phyloP scores from a whole-genome alignment of 345 rosid genomes.

The Pugionium cornutum region DNA sequence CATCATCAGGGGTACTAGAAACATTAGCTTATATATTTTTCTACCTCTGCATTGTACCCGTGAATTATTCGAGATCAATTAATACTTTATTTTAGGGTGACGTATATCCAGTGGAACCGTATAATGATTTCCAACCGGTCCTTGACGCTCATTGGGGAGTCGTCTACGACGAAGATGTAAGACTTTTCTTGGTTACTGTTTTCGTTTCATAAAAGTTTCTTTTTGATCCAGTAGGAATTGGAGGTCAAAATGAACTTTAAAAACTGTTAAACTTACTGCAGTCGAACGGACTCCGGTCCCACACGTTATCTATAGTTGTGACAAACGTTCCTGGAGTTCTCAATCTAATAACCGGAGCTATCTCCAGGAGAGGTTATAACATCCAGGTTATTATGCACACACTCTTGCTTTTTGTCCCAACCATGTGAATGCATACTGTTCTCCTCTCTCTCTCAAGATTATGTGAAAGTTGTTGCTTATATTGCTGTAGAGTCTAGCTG shows the following conservation, averaged over 20 bases:
- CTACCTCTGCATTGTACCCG: slow-evolving; percentile 8
- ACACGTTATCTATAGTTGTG: slow-evolving; percentile 67
- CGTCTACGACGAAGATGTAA: slow-evolving; percentile 86
- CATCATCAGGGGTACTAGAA: slow-evolving; percentile 51
- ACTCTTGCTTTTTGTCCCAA: slow-evolving; percentile 17
- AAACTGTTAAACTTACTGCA: slow-evolving; percentile 32
- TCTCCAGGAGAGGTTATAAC: slow-evolving; percentile 73
- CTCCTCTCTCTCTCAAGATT: slow-evolving; percentile 5
- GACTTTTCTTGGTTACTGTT: slow-evolving; percentile 28
- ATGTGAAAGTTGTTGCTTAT: slow-evolving; percentile 9
- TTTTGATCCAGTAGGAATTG: slow-evolving; percentile 4
- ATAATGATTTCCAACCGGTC: slow-evolving; percentile 57
- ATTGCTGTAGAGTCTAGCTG: slow-evolving; percentile 64
- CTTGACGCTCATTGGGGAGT: slow-evolving; percentile 99
- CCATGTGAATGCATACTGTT: neutral
- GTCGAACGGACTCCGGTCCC: slow-evolving; percentile 66
- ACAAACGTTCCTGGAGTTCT: slow-evolving; percentile 66
- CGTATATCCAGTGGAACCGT: slow-evolving; percentile 90
- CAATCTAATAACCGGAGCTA: slow-evolving; percentile 68
- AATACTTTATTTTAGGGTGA: slow-evolving; percentile 64
- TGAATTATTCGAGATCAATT: neutral
- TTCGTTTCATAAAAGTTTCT: neutral
- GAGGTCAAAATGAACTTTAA: neutral
- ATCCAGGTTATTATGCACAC: slow-evolving; percentile 52
- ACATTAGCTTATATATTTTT: slow-evolving; percentile 2